phyloP scores from a whole-genome alignment of 2,329 filamentous ascomycete genomes.

The Apiospora saccharicola region DNA sequence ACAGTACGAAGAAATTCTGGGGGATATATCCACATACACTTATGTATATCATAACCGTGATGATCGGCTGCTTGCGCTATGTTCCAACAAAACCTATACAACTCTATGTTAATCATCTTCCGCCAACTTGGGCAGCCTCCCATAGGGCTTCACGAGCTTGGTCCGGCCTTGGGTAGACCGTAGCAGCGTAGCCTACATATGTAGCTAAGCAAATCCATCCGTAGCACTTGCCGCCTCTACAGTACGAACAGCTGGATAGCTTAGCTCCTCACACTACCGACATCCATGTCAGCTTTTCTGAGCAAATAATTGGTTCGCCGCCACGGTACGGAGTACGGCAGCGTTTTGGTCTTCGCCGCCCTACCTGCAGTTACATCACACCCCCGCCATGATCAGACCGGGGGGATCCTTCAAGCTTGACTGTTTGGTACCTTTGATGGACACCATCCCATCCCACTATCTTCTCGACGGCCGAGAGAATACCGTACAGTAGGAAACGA shows the following conservation, averaged over 20 bases:
- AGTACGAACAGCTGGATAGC: constrained; percentile 1
- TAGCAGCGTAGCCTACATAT: neutral
- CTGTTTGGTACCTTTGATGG: constrained; percentile 14
- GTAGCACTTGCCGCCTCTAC: neutral
- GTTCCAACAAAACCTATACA: neutral
- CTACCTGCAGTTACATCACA: constrained; percentile 17
- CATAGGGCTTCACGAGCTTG: neutral
- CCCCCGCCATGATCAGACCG: constrained; percentile 9
- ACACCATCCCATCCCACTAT: constrained; percentile 12
- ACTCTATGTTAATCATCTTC: neutral
- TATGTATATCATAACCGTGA: neutral
- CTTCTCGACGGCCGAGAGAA: neutral
- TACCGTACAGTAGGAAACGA: neutral
- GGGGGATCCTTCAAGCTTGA: neutral
- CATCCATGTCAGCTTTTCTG: constrained; percentile 5
- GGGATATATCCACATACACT: constrained; percentile 9
- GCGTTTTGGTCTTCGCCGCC: neutral
- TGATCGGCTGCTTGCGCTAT: neutral
- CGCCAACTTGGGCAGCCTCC: neutral
- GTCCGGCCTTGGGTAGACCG: neutral
- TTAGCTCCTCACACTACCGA: constrained; percentile 9
- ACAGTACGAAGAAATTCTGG: constrained; percentile 10
- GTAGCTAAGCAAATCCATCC: neutral
- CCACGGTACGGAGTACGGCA: constrained; percentile 15
- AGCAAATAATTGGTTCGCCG: constrained; percentile 4